Evolutionary conservation across 2,329 filamentous ascomycete genomes (phyloP).

Genomic region (Fusarium penzigii): DNA sequence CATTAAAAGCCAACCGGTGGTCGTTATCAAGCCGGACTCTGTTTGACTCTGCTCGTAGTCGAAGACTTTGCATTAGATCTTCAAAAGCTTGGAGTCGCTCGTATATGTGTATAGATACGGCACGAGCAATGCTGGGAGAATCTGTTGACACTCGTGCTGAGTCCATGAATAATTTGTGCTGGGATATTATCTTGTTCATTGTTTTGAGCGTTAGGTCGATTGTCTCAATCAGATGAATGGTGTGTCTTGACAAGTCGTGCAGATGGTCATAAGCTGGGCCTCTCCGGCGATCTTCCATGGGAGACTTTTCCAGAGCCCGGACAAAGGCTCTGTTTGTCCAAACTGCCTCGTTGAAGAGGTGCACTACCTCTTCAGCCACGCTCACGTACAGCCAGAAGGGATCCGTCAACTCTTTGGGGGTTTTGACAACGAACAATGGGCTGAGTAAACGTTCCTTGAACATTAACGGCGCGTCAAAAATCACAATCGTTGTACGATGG

Average conservation of each 20-base stretch:
- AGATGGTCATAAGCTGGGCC: slow-evolving; percentile 37
- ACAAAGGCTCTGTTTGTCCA: slow-evolving; percentile 42
- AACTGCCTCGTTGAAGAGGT: slow-evolving; percentile 29
- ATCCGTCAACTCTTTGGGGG: slow-evolving; percentile 2
- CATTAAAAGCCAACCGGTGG: slow-evolving; percentile 54
- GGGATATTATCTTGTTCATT: slow-evolving; percentile 32
- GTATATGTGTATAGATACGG: too few relatives aligned
- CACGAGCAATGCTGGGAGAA: too few relatives aligned
- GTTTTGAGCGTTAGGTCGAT: slow-evolving; percentile 38
- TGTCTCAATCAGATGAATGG: slow-evolving; percentile 46
- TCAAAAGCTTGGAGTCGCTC: slow-evolving; percentile 35
- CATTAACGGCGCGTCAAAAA: slow-evolving; percentile 3
- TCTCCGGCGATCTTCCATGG: too few relatives aligned
- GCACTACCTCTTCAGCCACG: neutral
- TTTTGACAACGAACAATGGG: neutral
- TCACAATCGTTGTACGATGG: slow-evolving; percentile 10
- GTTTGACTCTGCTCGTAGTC: slow-evolving; percentile 39
- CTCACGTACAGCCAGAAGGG: slow-evolving; percentile 16
- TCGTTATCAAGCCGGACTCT: slow-evolving; percentile 52
- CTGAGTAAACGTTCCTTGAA: neutral
- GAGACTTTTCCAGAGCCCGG: slow-evolving; percentile 33
- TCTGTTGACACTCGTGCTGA: slow-evolving; percentile 12
- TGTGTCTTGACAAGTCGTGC: slow-evolving; percentile 46
- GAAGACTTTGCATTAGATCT: slow-evolving; percentile 37
- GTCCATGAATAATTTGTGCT: slow-evolving; percentile 29